Base-by-base conservation (phyloP, 129 eudicot species). In the Helichrysum umbraculigerum region DNA sequence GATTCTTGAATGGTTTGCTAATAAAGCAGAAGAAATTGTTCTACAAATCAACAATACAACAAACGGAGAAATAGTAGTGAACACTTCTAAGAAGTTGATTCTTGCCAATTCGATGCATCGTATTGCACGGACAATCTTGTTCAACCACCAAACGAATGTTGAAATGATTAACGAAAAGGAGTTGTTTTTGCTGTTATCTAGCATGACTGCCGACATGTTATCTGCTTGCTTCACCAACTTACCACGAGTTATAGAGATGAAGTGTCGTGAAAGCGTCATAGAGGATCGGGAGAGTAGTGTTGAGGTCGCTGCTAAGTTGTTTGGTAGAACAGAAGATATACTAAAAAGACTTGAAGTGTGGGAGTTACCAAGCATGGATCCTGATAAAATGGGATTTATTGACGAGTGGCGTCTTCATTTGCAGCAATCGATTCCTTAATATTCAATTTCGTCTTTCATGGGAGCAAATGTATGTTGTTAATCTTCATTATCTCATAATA, bases 1-100 rank as follows among this genome's bases (percentile, higher is more conserved):
- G 52, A 66, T 66, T 35, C 30, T 66, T 66, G 25, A 66, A n/a
- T 66, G 28, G 51, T 66, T 66, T 66, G 71, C 71, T 34, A 4
- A 17, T 34, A 66, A 66, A n/a, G 71, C 52, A 66, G 71, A 66
- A 66, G 71, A 66, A 34, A 66, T 66, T n/a, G 52, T 66, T 0
- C 2, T 16, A 11, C 17, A 35, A 34, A n/a, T 66, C 3, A 35
- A 19, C 7, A 39, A 10, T 25, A 25, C 28, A 25, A 25, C 28
- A 25, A 25, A 25, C 28, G 1, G 28, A 25, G 28, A 25, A 25
- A 25, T 25, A 25, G 28, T 25, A 17, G 34, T 19, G 32, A 60
- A 60, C 33, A 60, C 33, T 60, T 34, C 34, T 9, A 60, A 60
- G 35, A 10, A 25, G 35, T 60, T 60, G 66, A 60, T 60, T 22